A percentile compares a stretch with the other conserved stretches of the same genome.
Conservation (phyloP, 106 monocot species). For the Allium sativum region DNA sequence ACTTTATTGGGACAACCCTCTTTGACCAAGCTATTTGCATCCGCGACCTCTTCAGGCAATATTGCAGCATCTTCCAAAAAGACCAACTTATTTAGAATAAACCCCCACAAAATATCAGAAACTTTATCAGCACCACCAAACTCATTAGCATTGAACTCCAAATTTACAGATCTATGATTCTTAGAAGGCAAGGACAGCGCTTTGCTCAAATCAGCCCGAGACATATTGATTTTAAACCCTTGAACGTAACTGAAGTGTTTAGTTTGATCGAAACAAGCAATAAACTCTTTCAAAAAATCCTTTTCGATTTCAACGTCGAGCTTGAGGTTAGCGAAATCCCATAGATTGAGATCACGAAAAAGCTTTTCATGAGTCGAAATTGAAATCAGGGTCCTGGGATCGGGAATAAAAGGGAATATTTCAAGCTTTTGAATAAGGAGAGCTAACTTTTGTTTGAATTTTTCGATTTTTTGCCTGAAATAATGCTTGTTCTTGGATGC, state of each 20-base stretch:
- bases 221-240: constrained; percentile 24
- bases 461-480: constrained; percentile 29
- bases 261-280: constrained; percentile 51
- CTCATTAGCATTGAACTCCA: not conserved
- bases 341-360: constrained; percentile 54
- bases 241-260: constrained; percentile 32
- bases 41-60: constrained; percentile 42
- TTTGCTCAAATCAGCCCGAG: constrained; percentile 37
- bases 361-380: constrained; percentile 27
- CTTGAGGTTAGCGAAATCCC: constrained; percentile 42
- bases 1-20: constrained; percentile 64
- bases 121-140: constrained; percentile 19
- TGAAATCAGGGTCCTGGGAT: constrained; percentile 9
- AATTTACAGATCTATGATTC: not conserved
- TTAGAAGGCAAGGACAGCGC: constrained; percentile 51
- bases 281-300: constrained; percentile 53
- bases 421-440: constrained; percentile 22
- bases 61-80: constrained; percentile 57
- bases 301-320: constrained; percentile 25
- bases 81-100: constrained; percentile 45
- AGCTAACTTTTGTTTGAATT: constrained; percentile 18
- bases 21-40: constrained; percentile 41
- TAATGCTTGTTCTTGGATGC: constrained; percentile 17
- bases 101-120: constrained; percentile 22
- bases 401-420: constrained; percentile 21